phyloP scores from a whole-genome alignment of 176 grass and related monocot species.

The Phragmites australis region DNA sequence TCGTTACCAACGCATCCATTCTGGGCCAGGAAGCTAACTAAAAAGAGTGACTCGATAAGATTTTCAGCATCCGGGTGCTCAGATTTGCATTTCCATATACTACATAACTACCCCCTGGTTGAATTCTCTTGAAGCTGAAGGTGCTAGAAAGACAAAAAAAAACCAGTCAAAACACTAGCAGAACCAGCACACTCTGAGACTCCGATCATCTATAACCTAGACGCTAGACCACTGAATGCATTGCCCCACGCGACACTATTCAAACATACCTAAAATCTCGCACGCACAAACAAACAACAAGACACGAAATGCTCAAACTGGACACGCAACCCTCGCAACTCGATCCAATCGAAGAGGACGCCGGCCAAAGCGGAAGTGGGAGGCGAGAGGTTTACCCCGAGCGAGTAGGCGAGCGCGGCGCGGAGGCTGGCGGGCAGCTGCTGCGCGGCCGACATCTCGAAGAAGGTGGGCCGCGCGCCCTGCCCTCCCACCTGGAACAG shows the following conservation, averaged over 20 bases:
- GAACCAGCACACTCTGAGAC: not conserved
- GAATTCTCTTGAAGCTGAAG: not conserved
- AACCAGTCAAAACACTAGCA: not conserved
- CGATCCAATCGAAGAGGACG: conserved; percentile 30
- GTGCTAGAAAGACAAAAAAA: not conserved
- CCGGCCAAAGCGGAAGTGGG: not conserved
- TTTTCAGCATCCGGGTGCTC: not conserved
- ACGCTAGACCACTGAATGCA: not conserved
- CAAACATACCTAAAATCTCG: not conserved
- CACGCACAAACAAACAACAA: not conserved
- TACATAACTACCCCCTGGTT: not conserved
- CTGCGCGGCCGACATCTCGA: conserved; percentile 99
- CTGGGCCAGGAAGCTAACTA: not conserved
- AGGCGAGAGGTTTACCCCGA: conserved; percentile 54
- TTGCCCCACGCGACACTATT: not conserved
- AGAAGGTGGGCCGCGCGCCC: conserved; percentile 97
- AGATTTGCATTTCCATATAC: not conserved
- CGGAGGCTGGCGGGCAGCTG: conserved; percentile 94
- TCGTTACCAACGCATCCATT: not conserved
- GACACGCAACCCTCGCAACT: not conserved
- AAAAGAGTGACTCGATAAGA: not conserved
- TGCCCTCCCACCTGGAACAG: conserved; percentile 98
- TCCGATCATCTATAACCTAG: not conserved
- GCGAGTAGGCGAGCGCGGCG: conserved; percentile 85
- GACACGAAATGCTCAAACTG: not conserved